These are phyloP conservation scores for Panicum virgatum DNA, from an alignment of 202 grass and related monocot species.

Conservation along the genomic window DNA sequence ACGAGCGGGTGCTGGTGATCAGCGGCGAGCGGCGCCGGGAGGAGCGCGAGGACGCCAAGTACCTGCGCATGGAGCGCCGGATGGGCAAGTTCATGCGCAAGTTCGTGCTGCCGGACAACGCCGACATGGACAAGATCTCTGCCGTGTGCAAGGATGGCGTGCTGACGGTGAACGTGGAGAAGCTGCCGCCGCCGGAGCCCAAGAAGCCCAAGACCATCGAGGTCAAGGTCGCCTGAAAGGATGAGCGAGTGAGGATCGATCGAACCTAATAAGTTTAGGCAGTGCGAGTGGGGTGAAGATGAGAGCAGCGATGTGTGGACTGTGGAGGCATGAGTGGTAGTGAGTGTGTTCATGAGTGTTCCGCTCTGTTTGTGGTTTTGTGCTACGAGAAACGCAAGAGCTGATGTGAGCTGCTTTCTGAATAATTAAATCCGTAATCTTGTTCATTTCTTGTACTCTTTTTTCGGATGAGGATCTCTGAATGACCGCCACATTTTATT, in stretches of 20 bases:
- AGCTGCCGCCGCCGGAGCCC: constrained; percentile 88
- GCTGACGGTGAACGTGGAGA: constrained; percentile 75
- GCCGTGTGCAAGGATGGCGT: constrained; percentile 85
- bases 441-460: neutral
- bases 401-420: neutral
- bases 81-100: constrained; percentile 94
- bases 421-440: constrained; percentile 21
- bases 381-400: neutral
- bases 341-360: neutral
- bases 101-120: constrained; percentile 79
- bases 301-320: neutral
- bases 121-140: constrained; percentile 67
- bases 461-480: neutral
- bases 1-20: constrained; percentile 72
- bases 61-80: constrained; percentile 77
- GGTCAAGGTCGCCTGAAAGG: constrained; percentile 75
- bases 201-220: constrained; percentile 96
- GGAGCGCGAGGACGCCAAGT: constrained; percentile 64
- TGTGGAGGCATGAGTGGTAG: too few relatives aligned
- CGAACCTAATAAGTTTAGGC: neutral
- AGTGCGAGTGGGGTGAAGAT: neutral
- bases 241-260: neutral
- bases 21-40: constrained; percentile 75
- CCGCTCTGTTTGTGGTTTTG: neutral
- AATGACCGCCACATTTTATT: neutral